Conservation (phyloP, 2,329 filamentous ascomycete species). For the Aspergillus costaricaensis region DNA sequence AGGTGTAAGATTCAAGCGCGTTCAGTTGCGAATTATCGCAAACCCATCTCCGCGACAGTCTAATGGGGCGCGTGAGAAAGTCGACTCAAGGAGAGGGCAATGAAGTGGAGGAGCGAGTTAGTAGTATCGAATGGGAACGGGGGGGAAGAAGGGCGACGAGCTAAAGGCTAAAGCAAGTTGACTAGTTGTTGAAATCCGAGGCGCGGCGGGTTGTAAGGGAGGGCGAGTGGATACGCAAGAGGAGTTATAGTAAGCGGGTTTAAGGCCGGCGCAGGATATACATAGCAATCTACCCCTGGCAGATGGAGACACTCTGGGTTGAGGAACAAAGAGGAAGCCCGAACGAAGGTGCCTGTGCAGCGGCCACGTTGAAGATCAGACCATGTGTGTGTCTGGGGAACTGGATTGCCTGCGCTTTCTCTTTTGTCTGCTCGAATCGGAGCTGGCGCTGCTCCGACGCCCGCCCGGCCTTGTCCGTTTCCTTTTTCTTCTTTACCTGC, state of each 20-base stretch:
- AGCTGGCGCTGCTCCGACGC: conserved; percentile 3
- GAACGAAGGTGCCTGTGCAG: conserved; percentile 5
- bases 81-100: conserved; percentile 1
- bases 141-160: background rate
- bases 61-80: conserved; percentile 8
- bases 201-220: conserved; percentile 7
- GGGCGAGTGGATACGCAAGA: conserved; percentile 3
- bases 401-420: conserved; percentile 8
- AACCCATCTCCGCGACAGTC: conserved; percentile 19
- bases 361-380: conserved; percentile 28
- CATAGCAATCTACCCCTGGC: conserved; percentile 15
- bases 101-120: background rate
- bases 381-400: conserved; percentile 26
- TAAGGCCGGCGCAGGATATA: conserved; percentile 5
- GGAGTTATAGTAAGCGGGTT: conserved; percentile 3
- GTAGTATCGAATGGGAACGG: background rate
- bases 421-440: conserved; percentile 18
- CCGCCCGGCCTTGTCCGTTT: background rate
- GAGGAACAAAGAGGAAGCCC: conserved; percentile 6
- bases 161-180: background rate
- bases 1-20: background rate
- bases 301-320: conserved; percentile 12
- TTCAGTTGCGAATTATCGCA: conserved; percentile 13
- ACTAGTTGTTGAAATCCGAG: conserved; percentile 3
- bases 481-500: background rate